These are phyloP conservation scores for Neofusicoccum ribis DNA, from an alignment of 2,329 filamentous ascomycete species.

Conservation along the genomic window DNA sequence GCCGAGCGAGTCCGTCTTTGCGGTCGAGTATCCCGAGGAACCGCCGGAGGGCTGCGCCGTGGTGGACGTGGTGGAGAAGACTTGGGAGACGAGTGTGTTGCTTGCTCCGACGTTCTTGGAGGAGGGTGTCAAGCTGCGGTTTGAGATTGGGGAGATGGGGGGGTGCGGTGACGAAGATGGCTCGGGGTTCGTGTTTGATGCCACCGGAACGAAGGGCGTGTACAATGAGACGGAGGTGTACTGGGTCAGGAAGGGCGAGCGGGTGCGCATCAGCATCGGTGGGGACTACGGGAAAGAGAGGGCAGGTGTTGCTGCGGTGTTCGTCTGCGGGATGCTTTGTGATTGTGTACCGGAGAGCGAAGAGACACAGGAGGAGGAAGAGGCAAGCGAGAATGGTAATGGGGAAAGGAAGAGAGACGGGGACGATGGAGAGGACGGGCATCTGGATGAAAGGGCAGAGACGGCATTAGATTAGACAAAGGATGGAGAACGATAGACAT, in stretches of 20 bases:
- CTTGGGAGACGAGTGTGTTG: neutral
- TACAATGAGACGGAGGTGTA: neutral
- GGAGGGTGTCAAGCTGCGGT: neutral
- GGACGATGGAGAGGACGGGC: neutral
- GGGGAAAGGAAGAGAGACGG: neutral
- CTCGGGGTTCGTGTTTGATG: neutral
- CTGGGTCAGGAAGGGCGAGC: neutral
- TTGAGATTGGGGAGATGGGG: neutral
- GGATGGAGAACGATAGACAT: no score
- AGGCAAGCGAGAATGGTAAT: neutral
- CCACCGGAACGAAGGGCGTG: neutral
- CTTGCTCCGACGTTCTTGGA: neutral
- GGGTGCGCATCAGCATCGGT: neutral
- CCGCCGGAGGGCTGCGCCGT: neutral
- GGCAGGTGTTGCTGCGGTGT: neutral
- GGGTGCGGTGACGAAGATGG: neutral
- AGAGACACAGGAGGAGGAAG: neutral
- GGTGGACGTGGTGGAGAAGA: neutral
- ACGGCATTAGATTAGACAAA: neutral
- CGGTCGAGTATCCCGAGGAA: neutral
- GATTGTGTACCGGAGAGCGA: neutral
- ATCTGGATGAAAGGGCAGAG: neutral
- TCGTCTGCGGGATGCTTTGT: neutral
- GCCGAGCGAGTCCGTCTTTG: neutral
- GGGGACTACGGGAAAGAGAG: neutral